phyloP scores from a whole-genome alignment of 2,329 filamentous ascomycete genomes.

The Alternaria triticina region DNA sequence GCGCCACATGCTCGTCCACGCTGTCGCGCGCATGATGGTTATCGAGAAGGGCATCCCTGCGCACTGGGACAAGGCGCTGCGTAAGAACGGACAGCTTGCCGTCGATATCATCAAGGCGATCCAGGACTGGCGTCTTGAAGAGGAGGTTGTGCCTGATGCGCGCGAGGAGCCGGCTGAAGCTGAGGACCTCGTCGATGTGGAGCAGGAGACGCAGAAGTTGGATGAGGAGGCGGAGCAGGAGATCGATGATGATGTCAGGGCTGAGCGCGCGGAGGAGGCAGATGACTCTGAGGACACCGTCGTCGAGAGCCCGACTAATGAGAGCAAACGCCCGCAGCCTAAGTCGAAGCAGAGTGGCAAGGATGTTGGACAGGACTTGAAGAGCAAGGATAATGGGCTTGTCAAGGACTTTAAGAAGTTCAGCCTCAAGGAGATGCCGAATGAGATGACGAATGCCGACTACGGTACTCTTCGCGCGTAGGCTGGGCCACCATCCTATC shows the following conservation, averaged over 20 bases:
- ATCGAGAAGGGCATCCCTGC: conserved; percentile 57
- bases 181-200: conserved; percentile 44
- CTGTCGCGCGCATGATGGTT: conserved; percentile 59
- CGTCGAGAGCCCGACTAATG: conserved; percentile 26
- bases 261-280: conserved; percentile 26
- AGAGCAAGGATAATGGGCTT: conserved; percentile 27
- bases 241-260: conserved; percentile 36
- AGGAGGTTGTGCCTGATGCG: conserved; percentile 57
- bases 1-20: conserved; percentile 57
- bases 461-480: conserved; percentile 34
- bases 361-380: neutral
- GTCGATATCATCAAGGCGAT: conserved; percentile 62
- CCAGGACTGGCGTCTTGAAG: conserved; percentile 61
- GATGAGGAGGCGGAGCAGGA: conserved; percentile 40
- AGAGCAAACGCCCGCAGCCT: neutral
- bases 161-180: conserved; percentile 52
- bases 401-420: conserved; percentile 34
- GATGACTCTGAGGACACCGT: conserved; percentile 33
- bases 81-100: conserved; percentile 62
- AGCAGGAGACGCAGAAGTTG: conserved; percentile 46
- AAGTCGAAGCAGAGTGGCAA: conserved; percentile 3
- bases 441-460: conserved; percentile 36
- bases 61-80: conserved; percentile 62
- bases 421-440: conserved; percentile 37
- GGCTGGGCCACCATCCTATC: neutral